Percentiles rank a stretch among this genome's conserved stretches.
These are phyloP conservation scores for Plenodomus lindquistii DNA, from an alignment of 2,329 filamentous ascomycete genomes.

Conservation along the genomic window DNA sequence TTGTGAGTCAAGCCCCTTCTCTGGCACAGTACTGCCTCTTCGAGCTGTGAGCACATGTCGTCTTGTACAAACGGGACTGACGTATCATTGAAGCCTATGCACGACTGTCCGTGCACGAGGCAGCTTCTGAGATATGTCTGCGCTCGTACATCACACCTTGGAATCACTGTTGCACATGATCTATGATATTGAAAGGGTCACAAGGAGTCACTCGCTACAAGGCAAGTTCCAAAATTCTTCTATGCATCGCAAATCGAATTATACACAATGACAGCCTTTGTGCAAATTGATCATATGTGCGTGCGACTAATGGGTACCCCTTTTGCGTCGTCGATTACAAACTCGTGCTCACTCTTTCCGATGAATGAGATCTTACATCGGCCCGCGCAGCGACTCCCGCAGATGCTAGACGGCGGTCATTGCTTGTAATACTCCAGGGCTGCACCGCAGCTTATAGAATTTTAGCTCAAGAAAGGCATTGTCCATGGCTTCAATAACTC, in stretches of 20 bases:
- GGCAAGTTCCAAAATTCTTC: neutral
- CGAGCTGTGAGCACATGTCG: neutral
- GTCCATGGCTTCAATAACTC: neutral
- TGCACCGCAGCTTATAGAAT: neutral
- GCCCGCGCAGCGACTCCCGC: neutral
- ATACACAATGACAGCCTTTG: neutral
- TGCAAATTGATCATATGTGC: neutral
- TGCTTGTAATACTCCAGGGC: neutral
- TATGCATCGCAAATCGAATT: neutral
- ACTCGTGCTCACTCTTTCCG: neutral
- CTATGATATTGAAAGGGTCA: neutral
- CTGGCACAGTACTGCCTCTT: neutral
- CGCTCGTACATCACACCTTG: neutral
- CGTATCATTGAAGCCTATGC: neutral
- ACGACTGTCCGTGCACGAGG: neutral
- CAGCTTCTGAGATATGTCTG: neutral
- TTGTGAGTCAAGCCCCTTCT: neutral
- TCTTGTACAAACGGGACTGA: neutral
- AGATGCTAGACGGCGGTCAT: neutral
- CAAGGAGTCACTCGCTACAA: neutral
- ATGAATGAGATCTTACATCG: neutral
- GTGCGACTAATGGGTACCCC: too few species aligned
- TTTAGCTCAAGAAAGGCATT: neutral
- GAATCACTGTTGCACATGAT: neutral
- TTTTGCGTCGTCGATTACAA: neutral